Base-by-base conservation (phyloP, 1,139 yeast species). In the Kodamaea ohmeri region DNA sequence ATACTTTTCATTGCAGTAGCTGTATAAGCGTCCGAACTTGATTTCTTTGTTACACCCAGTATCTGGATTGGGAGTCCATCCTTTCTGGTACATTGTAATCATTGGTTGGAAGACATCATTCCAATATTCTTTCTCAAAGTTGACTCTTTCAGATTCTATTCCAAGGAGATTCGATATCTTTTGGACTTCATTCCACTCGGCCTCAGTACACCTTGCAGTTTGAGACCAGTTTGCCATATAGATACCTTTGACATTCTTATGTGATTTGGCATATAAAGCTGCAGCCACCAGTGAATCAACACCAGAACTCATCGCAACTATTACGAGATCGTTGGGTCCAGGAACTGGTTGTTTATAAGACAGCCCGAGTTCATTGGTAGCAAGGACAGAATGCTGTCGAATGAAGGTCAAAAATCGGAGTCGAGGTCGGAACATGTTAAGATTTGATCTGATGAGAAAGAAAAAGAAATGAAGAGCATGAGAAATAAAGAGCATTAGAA, bases 241-340 rank as follows among this genome's bases (percentile, higher is more conserved):
- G 2, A 92, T 70, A 0, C 97, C 97, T 32, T 69, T 62, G 1
- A 84, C 94, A 32, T 82, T 78, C 4, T 58, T 65, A 44, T 71
- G 73, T 38, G 64, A 56, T 25, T 64, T 56, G 1, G 83, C 72
- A 53, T 79, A 78, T 41, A 89, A 50, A 0, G 92, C 80, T 0
- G 97, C 97, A 2, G 86, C 79, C 1, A 92, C 89, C 1, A 96
- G 83, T 0, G 97, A 89, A 58, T 92, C 98, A 0, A 92, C 97
- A 0, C 99, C 99, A 0, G 96, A 85, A 1, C 96, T 88, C 97
- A 92, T 88, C 16, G 97, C 96, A 2, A 92, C 77, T 25, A 85
- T 67, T 16, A 92, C 74, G 37, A 71, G 76, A 52, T 86, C 95
- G 25, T 72, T 57, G 4, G 49, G 49, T 1, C 46, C 43, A 0